These are phyloP conservation scores for Cutaneotrichosporon curvatum DNA, from an alignment of 1,284 basidiomycete genomes.

Conservation along the genomic window DNA sequence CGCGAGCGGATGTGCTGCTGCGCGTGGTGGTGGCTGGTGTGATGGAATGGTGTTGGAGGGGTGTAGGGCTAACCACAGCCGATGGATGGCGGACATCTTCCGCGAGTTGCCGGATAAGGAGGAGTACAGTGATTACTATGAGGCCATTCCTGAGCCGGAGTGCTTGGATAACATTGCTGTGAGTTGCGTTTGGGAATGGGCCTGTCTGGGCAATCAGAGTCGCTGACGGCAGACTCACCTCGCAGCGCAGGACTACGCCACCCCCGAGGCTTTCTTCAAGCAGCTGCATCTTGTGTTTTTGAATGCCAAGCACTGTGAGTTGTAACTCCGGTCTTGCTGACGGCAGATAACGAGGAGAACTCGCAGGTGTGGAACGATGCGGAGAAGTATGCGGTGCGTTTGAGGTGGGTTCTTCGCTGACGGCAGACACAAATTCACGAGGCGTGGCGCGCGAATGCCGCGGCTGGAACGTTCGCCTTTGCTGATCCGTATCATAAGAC, in stretches of 20 bases:
- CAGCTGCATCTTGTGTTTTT: slow-evolving; percentile 44
- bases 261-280: slow-evolving; percentile 39
- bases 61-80: slow-evolving; percentile 17
- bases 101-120: slow-evolving; percentile 34
- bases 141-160: slow-evolving; percentile 43
- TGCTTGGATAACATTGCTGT: slow-evolving; percentile 41
- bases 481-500: slow-evolving; percentile 18
- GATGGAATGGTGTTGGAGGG: no score
- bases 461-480: slow-evolving; percentile 19
- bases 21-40: no score
- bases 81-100: slow-evolving; percentile 34
- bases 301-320: slow-evolving; percentile 46
- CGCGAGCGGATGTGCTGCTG: no score
- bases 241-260: slow-evolving; percentile 22
- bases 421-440: slow-evolving; percentile 25
- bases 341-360: slow-evolving; percentile 41
- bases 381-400: slow-evolving; percentile 34
- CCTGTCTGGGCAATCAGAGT: no score
- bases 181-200: slow-evolving; percentile 16
- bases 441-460: slow-evolving; percentile 25
- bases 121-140: slow-evolving; percentile 40
- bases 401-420: no score
- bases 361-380: slow-evolving; percentile 41
- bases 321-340: neutral
- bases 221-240: slow-evolving; percentile 26